Conservation (phyloP, 2,329 filamentous ascomycete genomes). For the Furcasterigmium furcatum region DNA sequence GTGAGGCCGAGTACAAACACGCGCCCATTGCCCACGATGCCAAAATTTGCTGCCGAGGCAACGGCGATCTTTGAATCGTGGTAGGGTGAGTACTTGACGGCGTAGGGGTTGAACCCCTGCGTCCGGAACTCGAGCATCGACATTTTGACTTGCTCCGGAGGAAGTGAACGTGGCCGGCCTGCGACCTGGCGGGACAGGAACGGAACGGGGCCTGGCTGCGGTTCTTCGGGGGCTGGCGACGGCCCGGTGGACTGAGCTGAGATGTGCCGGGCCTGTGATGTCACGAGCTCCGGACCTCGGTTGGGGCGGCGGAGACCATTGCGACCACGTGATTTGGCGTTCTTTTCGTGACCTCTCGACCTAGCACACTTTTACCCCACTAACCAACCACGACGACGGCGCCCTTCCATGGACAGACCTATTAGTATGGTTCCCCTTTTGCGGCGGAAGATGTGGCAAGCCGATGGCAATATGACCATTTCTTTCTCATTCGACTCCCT, state of each 20-base stretch:
- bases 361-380: not conserved
- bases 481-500: not conserved
- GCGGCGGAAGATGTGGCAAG: no score
- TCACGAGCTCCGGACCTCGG: constrained; percentile 2
- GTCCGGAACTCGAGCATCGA: constrained; percentile 92
- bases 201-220: not conserved
- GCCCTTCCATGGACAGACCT: not conserved
- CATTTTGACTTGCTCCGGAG: constrained; percentile 5
- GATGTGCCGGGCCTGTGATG: not conserved
- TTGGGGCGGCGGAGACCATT: not conserved
- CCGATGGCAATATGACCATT: no score
- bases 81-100: constrained; percentile 97
- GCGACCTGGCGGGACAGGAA: not conserved
- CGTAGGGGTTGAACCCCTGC: constrained; percentile 91
- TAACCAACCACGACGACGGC: not conserved
- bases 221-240: not conserved
- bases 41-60: constrained; percentile 89
- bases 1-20: constrained; percentile 83
- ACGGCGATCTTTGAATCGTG: constrained; percentile 94
- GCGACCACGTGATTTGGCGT: not conserved
- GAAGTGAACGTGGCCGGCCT: not conserved
- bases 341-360: not conserved
- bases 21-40: constrained; percentile 92
- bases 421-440: no score
- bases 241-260: not conserved